A percentile compares a stretch with the other conserved stretches of the same genome.
phyloP scores from a whole-genome alignment of 176 grass and related monocot species.

The Ananas comosus region DNA sequence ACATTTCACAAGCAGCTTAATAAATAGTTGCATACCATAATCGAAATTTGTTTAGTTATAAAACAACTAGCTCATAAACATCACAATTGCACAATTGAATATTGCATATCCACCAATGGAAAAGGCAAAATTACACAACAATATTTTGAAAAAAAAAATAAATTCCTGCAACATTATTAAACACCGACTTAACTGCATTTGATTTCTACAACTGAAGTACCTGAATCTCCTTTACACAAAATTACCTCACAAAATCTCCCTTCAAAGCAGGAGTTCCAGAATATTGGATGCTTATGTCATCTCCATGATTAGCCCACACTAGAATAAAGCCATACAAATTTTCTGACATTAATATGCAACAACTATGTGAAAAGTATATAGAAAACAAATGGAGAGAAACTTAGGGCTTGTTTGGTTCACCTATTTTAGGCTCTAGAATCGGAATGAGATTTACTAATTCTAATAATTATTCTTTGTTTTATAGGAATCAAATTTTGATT shows the following conservation, averaged over 20 bases:
- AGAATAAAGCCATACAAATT: conserved; percentile 16
- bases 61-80: neutral
- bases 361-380: neutral
- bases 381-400: neutral
- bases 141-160: neutral
- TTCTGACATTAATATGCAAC: neutral
- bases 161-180: neutral
- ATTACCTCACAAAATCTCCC: conserved; percentile 96
- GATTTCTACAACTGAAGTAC: neutral
- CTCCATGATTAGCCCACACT: conserved; percentile 99
- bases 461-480: too few species aligned
- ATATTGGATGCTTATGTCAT: conserved; percentile 98
- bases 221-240: conserved; percentile 4
- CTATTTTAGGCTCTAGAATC: too few species aligned
- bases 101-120: neutral
- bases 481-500: too few species aligned
- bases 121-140: neutral
- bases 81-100: neutral
- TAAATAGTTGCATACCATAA: too few species aligned
- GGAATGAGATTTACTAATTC: too few species aligned
- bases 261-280: conserved; percentile 94
- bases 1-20: too few species aligned
- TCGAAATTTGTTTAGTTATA: neutral
- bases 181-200: neutral
- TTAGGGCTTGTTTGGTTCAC: neutral